These are phyloP conservation scores for Pseudogymnoascus sp. DNA, from an alignment of 2,329 filamentous ascomycete genomes.

Conservation along the genomic window DNA sequence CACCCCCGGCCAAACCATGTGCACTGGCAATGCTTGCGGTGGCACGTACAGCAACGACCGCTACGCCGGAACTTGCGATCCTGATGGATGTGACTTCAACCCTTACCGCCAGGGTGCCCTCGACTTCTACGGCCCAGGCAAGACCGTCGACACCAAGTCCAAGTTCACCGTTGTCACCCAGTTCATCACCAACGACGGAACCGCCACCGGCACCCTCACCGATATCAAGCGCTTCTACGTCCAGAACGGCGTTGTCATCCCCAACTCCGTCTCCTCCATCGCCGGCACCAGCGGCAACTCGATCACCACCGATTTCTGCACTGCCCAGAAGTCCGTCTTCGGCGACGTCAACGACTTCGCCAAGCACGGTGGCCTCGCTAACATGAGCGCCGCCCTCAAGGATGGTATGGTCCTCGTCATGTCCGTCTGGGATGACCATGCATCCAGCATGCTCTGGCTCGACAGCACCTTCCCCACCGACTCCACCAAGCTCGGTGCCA, in stretches of 20 bases:
- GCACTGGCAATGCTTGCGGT: conserved; percentile 33
- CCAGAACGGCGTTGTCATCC: conserved; percentile 43
- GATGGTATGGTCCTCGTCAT: conserved; percentile 57
- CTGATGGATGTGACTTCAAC: conserved; percentile 55
- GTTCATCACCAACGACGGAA: conserved; percentile 38
- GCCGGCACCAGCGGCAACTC: conserved; percentile 38
- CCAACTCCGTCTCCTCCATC: conserved; percentile 40
- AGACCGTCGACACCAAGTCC: conserved; percentile 43
- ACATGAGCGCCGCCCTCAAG: conserved; percentile 45
- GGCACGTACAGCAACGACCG: conserved; percentile 32
- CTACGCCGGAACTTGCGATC: conserved; percentile 48
- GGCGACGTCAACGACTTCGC: conserved; percentile 44
- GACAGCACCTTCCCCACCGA: conserved; percentile 54
- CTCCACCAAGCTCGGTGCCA: conserved; percentile 37
- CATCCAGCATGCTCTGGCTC: conserved; percentile 65
- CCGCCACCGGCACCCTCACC: conserved; percentile 30
- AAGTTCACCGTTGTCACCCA: conserved; percentile 51
- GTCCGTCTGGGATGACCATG: conserved; percentile 47
- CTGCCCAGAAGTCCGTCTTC: conserved; percentile 45
- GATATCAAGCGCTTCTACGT: conserved; percentile 50
- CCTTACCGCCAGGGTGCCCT: conserved; percentile 48
- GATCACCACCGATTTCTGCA: conserved; percentile 50
- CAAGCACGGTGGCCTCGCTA: conserved; percentile 44
- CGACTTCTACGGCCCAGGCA: conserved; percentile 46
- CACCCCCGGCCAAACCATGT: conserved; percentile 35